Evolutionary conservation across 257 asterid species (phyloP), one percentile per base, ranked within the genome.

Genomic region (Verbascum thapsus): DNA sequence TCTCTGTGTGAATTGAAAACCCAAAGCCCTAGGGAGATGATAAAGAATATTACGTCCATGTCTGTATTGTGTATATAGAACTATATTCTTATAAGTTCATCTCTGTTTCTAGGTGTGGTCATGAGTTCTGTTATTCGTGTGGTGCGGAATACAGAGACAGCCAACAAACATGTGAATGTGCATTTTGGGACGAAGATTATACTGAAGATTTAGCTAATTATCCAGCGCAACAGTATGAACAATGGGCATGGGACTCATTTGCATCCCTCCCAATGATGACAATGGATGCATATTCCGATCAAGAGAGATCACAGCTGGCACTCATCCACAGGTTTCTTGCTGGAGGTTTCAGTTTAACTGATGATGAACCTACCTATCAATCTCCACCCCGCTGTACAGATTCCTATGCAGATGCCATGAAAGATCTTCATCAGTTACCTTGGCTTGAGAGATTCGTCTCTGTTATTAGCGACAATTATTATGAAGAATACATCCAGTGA

Each of bases 391-490:
- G 59, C 42, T 79, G 83, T 80, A 76, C 88, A 56, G 97, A 90
- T 67, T 85, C 95, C 7, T 94, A 87, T 35, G 87, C 85, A 0
- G 97, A 94, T 55, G 82, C 91, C 32, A 84, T 94, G 92, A 94
- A 94, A 84, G 96, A 94, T 73, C 91, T 94, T 44, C 90, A 81
- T 48, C 97, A 90, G 80, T 87, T 90, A 61, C 99, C 99, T 6
- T 94, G 99, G 99, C 99, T 94, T 5, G 99, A 94, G 59, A 80
- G 96, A 38, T 90, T 94, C 41, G 97, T 87, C 39, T 87, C 97
- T 0, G 95, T 94, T 58, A 94, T 94, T 37, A 90, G 87, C 13
- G 97, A 90, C 68, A 70, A 85, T 78, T 87, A 79, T 76, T 85
- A 90, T 55, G 91, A 94, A 60, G 88, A 88, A 19, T 86, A 80